Evolutionary conservation across 139 green algal species (phyloP), one percentile per base, ranked within the genome.

Genomic region (Micractinium sp.): DNA sequence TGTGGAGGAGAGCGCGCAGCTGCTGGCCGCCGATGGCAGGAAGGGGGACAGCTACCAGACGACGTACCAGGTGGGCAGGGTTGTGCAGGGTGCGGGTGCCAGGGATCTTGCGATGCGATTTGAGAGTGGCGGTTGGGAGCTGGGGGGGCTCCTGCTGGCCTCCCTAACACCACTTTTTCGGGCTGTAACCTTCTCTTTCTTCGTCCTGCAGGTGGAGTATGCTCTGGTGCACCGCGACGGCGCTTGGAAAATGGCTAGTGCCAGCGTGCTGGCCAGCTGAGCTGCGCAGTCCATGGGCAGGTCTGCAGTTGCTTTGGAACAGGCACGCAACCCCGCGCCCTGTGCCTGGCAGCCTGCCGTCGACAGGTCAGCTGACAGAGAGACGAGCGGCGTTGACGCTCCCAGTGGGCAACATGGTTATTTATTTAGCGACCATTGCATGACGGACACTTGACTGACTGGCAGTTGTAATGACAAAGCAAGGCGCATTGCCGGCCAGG

Each of bases 1-100:
- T 4, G 87, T 92, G 71, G 82, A 89, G 60, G 90, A 92, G 63
- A 91, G 71, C 74, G 90, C 90, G 12, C 67, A 87, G n/a, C 86
- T 92, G 67, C 85, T 82, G 86, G 90, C 81, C 36, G 85, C 71
- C 39, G 86, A 91, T 67, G 90, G 90, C 25, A 87, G 89, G 81
- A 80, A 78, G 35, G 90, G 86, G 29, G 90, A 92, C 56, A 87
- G 82, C 60, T 92, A 92, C 81, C 61, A 80, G 31, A 92, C 79
- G 14, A 53, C 36, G 39, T 92, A 92, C 81, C 76, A 89, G 86
- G 86, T 1, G 29, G 27, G 53, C 29, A 15, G n/a, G 35, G 36
- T 27, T 53, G 29, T 31, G 47, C 47, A 27, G 41, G 3, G 2
- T 13, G 31, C 23, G 69, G 29, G 25, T 35, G 25, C 69, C 23